Percentiles rank a stretch among this genome's conserved stretches.
Evolutionary conservation across 1,284 basidiomycete genomes (phyloP).

Genomic region (Pyrrhoderma lamaoense): DNA sequence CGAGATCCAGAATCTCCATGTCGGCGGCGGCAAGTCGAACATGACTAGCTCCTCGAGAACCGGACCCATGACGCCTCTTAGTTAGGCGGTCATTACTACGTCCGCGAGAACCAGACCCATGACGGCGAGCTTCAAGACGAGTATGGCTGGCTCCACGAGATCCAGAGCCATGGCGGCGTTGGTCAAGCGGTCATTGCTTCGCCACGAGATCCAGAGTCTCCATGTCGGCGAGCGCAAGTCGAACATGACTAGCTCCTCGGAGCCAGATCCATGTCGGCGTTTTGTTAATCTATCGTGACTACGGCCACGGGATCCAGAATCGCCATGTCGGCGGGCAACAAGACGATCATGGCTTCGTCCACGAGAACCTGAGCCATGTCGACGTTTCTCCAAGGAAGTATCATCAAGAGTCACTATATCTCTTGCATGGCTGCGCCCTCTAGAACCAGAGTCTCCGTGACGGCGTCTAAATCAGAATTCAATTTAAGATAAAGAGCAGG

Average conservation of each 20-base stretch:
- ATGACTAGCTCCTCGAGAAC: neutral
- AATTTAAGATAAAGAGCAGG: neutral
- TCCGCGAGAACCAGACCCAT: constrained; percentile 15
- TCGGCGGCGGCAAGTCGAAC: neutral
- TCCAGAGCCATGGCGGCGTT: constrained; percentile 13
- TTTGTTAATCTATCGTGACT: neutral
- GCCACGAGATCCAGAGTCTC: constrained; percentile 5
- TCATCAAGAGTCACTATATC: too few species aligned
- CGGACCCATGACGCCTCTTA: neutral
- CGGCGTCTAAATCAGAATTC: neutral
- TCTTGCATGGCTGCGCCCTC: neutral
- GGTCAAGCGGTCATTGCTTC: constrained; percentile 1
- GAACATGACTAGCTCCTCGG: neutral
- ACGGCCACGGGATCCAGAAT: constrained; percentile 9
- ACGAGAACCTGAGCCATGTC: constrained; percentile 5
- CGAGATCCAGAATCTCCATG: constrained; percentile 10
- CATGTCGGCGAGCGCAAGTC: constrained; percentile 4
- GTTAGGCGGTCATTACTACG: constrained; percentile 1
- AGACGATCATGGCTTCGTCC: constrained; percentile 6
- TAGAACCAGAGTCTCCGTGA: constrained; percentile 5
- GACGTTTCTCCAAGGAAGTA: neutral
- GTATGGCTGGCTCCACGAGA: constrained; percentile 7
- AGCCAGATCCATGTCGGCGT: too few species aligned
- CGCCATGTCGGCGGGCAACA: constrained; percentile 7
- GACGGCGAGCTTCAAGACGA: constrained; percentile 6